Conservation (phyloP, 192 early-diverging fungal genomes). For the Backusella morwellensis region DNA sequence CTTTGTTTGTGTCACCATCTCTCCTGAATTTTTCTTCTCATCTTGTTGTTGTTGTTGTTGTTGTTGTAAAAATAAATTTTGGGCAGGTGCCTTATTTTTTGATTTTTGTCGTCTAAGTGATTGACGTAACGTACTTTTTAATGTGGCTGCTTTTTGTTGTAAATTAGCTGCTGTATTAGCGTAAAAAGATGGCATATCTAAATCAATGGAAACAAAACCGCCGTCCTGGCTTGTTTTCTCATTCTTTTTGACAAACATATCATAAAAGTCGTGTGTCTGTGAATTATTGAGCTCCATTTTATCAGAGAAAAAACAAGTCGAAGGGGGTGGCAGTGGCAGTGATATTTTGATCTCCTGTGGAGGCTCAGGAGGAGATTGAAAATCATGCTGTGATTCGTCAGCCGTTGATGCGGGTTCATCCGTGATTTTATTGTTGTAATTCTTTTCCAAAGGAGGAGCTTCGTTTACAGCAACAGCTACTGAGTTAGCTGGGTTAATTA, state of each 20-base stretch:
- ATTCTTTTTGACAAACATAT: constrained; percentile 8
- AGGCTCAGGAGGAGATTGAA: constrained; percentile 6
- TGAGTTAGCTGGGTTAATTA: neutral
- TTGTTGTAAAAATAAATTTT: constrained; percentile 5
- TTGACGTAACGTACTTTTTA: constrained; percentile 16
- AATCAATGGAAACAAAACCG: constrained; percentile 7
- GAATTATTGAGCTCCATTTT: constrained; percentile 22
- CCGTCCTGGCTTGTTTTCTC: neutral
- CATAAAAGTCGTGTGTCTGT: constrained; percentile 15
- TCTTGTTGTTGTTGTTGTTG: neutral
- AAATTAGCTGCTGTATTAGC: constrained; percentile 3
- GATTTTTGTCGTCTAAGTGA: constrained; percentile 17
- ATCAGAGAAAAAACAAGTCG: constrained; percentile 31
- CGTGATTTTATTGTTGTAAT: neutral
- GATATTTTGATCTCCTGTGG: constrained; percentile 18
- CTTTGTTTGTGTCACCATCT: neutral
- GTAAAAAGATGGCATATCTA: constrained; percentile 10
- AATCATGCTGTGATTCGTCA: neutral
- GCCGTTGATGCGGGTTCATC: constrained; percentile 7
- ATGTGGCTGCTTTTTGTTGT: constrained; percentile 22
- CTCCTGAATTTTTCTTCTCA: neutral
- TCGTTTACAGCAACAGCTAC: neutral
- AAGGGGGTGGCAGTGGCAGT: constrained; percentile 23
- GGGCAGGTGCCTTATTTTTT: neutral
- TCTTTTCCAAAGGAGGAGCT: neutral